Base-by-base conservation (phyloP, 148 eudicot species). In the Dysphania ambrosioides region DNA sequence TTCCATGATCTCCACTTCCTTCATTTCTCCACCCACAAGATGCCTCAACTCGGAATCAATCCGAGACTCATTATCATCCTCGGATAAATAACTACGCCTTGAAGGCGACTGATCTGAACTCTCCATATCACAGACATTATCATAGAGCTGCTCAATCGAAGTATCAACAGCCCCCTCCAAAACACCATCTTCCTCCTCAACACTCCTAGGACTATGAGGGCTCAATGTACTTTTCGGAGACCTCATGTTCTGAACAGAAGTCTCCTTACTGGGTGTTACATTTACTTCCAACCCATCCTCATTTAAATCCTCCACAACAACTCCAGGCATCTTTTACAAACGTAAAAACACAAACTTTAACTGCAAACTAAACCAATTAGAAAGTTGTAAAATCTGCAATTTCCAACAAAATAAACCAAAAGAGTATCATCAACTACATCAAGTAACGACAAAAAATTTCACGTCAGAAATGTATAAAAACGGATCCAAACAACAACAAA, bases 31-130 rank as follows among this genome's bases (percentile, higher is more conserved):
- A 70, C 99, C 97, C 23, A 88, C 99, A 72, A 96, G 93, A 78
- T 96, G 97, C 23, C 94, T 81, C 77, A 96, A 78, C 83, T 96
- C 99, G 0, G 99, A 96, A 82, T 96, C 99, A 40, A 96, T 96
- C 73, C 89, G 80, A 69, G 99, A 96, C 85, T 92, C 97, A 18
- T 92, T 97, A 19, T 97, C 97, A 55, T 96, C 71, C 71, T 67
- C 94, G 0, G 97, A 90, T 56, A 89, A 81, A 66, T 84, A 96
- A 71, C 99, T 96, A 63, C 71, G 90, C 80, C 99, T 89, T 3
- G 99, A 96, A 15, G 97, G 97, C 26, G 99, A 96, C 58, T 90
- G 97, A 81, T 96, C 97, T 53, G 99, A 96, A 64, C 99, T 96
- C 84, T 92, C 94, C 97, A 96, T 90, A 80, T 96, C 99, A 83